These are phyloP conservation scores for Chaetoscypha palmicola DNA, from an alignment of 2,329 filamentous ascomycete species.

Conservation along the genomic window DNA sequence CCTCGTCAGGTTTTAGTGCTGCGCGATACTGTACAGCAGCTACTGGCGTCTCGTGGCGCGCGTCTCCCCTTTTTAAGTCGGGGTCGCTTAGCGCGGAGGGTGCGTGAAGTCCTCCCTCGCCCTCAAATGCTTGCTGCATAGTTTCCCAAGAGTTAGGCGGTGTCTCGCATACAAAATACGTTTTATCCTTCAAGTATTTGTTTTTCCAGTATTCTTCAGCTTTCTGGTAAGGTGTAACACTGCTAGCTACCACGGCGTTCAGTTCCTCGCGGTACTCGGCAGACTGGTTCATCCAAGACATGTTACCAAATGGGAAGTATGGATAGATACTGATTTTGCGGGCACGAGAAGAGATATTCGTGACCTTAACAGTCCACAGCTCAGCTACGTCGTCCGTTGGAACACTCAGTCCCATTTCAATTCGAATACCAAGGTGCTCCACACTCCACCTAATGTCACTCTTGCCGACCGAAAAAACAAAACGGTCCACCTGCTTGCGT, in stretches of 20 bases:
- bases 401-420: slow-evolving; percentile 45
- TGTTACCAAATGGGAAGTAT: slow-evolving; percentile 52
- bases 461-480: slow-evolving; percentile 48
- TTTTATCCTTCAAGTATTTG: slow-evolving; percentile 50
- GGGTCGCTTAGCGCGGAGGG: slow-evolving; percentile 38
- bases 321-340: slow-evolving; percentile 47
- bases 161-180: slow-evolving; percentile 49
- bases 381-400: slow-evolving; percentile 49
- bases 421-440: slow-evolving; percentile 42
- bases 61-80: slow-evolving; percentile 40
- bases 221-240: slow-evolving; percentile 51
- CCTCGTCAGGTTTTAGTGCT: slow-evolving; percentile 34
- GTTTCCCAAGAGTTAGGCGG: slow-evolving; percentile 46
- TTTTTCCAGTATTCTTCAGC: slow-evolving; percentile 50
- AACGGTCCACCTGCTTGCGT: slow-evolving; percentile 40
- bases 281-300: slow-evolving; percentile 57
- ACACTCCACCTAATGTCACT: slow-evolving; percentile 48
- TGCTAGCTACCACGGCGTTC: slow-evolving; percentile 43
- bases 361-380: slow-evolving; percentile 47
- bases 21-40: slow-evolving; percentile 47
- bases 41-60: slow-evolving; percentile 48
- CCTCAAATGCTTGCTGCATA: slow-evolving; percentile 45
- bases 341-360: slow-evolving; percentile 39
- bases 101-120: slow-evolving; percentile 47
- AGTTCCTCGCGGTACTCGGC: slow-evolving; percentile 44